Evolutionary conservation across 306 rosid genomes (phyloP).

Genomic region (Begonia peltatifolia): DNA sequence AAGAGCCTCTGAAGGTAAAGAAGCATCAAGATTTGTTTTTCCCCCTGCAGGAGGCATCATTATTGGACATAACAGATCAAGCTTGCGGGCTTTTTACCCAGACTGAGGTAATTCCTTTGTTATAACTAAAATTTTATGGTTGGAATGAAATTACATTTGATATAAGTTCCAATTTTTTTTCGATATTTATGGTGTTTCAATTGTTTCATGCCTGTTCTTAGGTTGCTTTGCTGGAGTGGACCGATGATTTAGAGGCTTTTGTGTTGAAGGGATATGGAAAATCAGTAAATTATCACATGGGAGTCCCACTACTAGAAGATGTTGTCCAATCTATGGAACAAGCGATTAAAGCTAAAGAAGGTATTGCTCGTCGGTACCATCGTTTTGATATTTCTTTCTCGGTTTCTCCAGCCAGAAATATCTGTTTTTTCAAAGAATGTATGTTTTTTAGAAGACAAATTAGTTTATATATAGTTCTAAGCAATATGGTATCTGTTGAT

Average conservation of each 20-base stretch:
- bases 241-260: constrained; percentile 68
- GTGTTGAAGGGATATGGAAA: constrained; percentile 87
- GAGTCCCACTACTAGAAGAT: constrained; percentile 68
- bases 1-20: neutral
- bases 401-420: too few relatives aligned
- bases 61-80: constrained; percentile 66
- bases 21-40: neutral
- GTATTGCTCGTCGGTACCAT: constrained; percentile 9
- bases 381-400: too few relatives aligned
- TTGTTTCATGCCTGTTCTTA: constrained; percentile 6
- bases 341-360: constrained; percentile 62
- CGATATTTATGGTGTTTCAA: too few relatives aligned
- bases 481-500: too few relatives aligned
- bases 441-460: too few relatives aligned
- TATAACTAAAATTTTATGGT: too few relatives aligned
- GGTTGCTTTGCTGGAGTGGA: constrained; percentile 78
- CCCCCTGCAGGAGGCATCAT: constrained; percentile 67
- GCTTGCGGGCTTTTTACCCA: constrained; percentile 71
- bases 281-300: constrained; percentile 72
- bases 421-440: too few relatives aligned
- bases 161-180: too few relatives aligned
- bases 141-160: too few relatives aligned
- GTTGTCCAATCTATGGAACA: constrained; percentile 65
- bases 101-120: constrained; percentile 29
- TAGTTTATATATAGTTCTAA: too few relatives aligned